A percentile compares a stretch with the other conserved stretches of the same genome.
These are phyloP conservation scores for Epicoccum sorghinum DNA, from an alignment of 2,329 filamentous ascomycete species.

Conservation along the genomic window DNA sequence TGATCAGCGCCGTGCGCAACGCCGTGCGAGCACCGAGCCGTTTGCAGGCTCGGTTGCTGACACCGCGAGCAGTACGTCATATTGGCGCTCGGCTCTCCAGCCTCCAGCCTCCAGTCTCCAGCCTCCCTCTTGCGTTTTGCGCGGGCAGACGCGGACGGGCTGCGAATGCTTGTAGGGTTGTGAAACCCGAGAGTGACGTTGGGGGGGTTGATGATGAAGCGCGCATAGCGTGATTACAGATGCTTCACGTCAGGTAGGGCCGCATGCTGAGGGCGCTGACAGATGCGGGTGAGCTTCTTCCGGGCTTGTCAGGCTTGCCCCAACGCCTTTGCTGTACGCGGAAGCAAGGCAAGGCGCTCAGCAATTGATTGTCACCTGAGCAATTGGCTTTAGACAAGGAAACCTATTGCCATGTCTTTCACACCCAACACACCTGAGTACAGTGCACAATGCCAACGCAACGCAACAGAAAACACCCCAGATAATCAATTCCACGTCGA, in stretches of 20 bases:
- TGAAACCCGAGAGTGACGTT: conserved; percentile 10
- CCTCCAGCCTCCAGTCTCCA: too few species aligned
- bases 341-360: too few species aligned
- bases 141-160: not conserved
- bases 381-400: too few species aligned
- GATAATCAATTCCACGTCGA: too few species aligned
- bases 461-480: too few species aligned
- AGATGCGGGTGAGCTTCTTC: conserved; percentile 6
- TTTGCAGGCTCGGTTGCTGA: conserved; percentile 3
- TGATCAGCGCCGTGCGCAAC: not conserved
- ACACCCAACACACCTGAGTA: too few species aligned
- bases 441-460: too few species aligned
- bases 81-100: not conserved
- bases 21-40: conserved; percentile 2
- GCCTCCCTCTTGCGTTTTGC: conserved; percentile 7
- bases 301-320: not conserved
- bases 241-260: not conserved
- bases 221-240: not conserved
- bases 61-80: conserved; percentile 12
- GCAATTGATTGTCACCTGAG: too few species aligned
- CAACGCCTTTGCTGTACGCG: too few species aligned
- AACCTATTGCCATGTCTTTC: too few species aligned
- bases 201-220: not conserved
- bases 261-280: conserved; percentile 2
- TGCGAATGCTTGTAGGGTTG: not conserved